These are phyloP conservation scores for Priceomyces medius DNA, from an alignment of 805 yeast genomes.

Conservation along the genomic window DNA sequence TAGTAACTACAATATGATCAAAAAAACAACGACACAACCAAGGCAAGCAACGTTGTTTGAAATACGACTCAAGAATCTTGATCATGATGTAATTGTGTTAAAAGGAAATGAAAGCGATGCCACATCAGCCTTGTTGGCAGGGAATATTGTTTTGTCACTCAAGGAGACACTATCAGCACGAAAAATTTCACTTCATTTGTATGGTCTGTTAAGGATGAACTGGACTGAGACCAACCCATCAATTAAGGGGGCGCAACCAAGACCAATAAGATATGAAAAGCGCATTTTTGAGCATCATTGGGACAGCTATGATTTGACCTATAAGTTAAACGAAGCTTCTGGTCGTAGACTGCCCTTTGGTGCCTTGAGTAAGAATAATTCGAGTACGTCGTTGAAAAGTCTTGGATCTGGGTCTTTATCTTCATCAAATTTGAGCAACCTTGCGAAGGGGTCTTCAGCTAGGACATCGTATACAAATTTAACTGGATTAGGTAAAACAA, in stretches of 20 bases:
- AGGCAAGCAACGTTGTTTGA: constrained; percentile 40
- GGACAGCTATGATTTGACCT: constrained; percentile 62
- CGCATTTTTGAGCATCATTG: constrained; percentile 73
- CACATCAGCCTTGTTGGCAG: constrained; percentile 69
- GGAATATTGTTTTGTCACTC: constrained; percentile 73
- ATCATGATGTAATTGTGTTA: constrained; percentile 75
- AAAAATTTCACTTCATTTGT: constrained; percentile 60
- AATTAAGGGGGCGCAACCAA: constrained; percentile 43
- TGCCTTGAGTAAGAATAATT: constrained; percentile 32
- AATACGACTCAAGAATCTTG: constrained; percentile 61
- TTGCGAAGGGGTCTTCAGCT: constrained; percentile 19
- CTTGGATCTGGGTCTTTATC: constrained; percentile 40
- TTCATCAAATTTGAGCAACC: constrained; percentile 16
- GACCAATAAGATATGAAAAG: constrained; percentile 56
- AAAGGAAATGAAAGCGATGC: constrained; percentile 81
- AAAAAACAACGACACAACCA: constrained; percentile 9
- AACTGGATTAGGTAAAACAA: constrained; percentile 19
- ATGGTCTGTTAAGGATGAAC: constrained; percentile 64
- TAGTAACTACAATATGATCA: constrained; percentile 3
- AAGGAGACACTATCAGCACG: constrained; percentile 72
- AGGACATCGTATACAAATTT: constrained; percentile 25
- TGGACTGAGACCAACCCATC: constrained; percentile 58
- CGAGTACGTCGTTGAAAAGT: constrained; percentile 43
- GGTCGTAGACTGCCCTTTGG: constrained; percentile 23
- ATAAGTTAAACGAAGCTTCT: constrained; percentile 25